Conservation (phyloP, 2,329 filamentous ascomycete species). For the Fusarium xyrophilum region DNA sequence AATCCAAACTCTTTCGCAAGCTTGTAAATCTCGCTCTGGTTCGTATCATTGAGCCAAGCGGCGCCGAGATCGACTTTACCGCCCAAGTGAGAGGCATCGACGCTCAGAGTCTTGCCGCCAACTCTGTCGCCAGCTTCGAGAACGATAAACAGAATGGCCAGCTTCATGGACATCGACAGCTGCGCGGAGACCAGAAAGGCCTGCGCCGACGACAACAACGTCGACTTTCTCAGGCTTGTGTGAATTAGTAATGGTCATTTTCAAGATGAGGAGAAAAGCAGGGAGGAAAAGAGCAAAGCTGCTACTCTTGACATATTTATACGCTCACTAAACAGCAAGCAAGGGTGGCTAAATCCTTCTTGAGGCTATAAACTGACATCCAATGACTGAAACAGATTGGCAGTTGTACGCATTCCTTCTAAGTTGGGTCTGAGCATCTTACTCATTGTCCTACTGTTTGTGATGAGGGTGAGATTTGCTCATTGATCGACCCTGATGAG, state of each 20-base stretch:
- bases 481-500: neutral
- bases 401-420: neutral
- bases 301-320: neutral
- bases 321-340: neutral
- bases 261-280: neutral
- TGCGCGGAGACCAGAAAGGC: conserved; percentile 47
- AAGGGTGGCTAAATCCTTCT: neutral
- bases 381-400: neutral
- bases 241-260: conserved; percentile 4
- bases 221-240: conserved; percentile 6
- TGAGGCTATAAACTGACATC: conserved; percentile 20
- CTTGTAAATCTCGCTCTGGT: conserved; percentile 28
- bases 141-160: conserved; percentile 49
- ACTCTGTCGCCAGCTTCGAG: conserved; percentile 57
- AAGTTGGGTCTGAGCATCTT: neutral
- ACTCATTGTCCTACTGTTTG: neutral
- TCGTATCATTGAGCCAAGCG: conserved; percentile 39
- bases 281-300: neutral
- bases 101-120: conserved; percentile 52
- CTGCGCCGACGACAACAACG: conserved; percentile 32
- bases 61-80: conserved; percentile 34
- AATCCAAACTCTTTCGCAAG: conserved; percentile 26
- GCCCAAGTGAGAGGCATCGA: neutral
- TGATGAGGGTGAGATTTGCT: neutral
- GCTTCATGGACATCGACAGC: conserved; percentile 44